Evolutionary conservation across 2,329 filamentous ascomycete species (phyloP).

Genomic region (Paecilomyces formosus): DNA sequence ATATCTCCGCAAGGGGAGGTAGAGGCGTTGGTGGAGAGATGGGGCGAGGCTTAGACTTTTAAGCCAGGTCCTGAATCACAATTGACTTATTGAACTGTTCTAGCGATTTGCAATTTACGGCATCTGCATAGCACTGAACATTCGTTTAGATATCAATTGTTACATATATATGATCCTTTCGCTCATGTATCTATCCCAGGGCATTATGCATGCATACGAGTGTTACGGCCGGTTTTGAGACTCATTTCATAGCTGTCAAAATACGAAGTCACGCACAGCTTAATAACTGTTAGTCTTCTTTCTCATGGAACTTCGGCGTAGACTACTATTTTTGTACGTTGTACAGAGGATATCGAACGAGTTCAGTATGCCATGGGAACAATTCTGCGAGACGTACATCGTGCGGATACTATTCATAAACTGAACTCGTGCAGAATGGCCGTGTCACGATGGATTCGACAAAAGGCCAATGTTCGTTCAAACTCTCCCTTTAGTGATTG

Average conservation of each 20-base stretch:
- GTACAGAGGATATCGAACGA: background rate
- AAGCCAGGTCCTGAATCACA: background rate
- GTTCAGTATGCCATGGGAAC: too few species aligned
- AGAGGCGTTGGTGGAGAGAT: background rate
- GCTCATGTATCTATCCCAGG: background rate
- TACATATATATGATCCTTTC: background rate
- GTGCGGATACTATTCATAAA: too few species aligned
- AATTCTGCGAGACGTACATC: too few species aligned
- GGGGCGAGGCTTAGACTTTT: background rate
- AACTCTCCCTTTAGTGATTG: too few species aligned
- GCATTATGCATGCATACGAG: background rate
- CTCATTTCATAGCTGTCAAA: background rate
- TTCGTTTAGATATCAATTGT: background rate
- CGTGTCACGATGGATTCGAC: too few species aligned
- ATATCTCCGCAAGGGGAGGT: conserved; percentile 18
- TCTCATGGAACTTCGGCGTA: background rate
- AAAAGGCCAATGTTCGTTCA: too few species aligned
- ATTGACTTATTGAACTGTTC: background rate
- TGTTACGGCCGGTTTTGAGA: background rate
- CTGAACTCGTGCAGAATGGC: too few species aligned
- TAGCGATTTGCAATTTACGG: background rate
- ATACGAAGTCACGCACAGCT: too few species aligned
- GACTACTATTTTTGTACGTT: background rate
- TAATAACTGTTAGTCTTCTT: too few species aligned
- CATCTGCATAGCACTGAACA: background rate